A percentile compares a stretch with the other conserved stretches of the same genome.
These are phyloP conservation scores for Colletotrichum noveboracense DNA, from an alignment of 2,329 filamentous ascomycete genomes.

Conservation along the genomic window DNA sequence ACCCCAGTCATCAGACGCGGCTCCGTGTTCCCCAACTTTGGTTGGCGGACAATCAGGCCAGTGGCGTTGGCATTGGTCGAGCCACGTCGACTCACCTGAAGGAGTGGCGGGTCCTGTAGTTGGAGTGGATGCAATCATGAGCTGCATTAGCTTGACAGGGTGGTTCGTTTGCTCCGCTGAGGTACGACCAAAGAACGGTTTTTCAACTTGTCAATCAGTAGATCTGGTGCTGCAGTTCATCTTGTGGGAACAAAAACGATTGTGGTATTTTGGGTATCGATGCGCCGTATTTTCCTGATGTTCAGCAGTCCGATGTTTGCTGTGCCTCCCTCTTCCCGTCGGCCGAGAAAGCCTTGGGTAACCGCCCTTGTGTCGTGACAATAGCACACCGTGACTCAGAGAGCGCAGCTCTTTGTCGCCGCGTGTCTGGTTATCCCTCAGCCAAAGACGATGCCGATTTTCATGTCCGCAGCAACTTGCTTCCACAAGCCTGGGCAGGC, in stretches of 20 bases:
- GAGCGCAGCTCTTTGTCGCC: neutral
- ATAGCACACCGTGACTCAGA: neutral
- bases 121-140: neutral
- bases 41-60: constrained; percentile 17
- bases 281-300: neutral
- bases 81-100: constrained; percentile 19
- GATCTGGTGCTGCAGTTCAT: neutral
- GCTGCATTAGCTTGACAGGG: neutral
- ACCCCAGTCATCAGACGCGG: neutral
- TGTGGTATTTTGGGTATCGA: neutral
- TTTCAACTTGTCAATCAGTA: neutral
- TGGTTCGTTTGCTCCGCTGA: neutral
- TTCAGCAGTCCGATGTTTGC: neutral
- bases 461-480: constrained; percentile 18
- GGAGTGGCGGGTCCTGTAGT: constrained; percentile 4
- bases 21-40: constrained; percentile 15
- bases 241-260: neutral
- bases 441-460: constrained; percentile 19
- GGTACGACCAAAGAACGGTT: neutral
- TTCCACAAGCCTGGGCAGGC: constrained; percentile 16
- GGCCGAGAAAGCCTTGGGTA: neutral
- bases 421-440: neutral
- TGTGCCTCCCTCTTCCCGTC: neutral
- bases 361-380: neutral
- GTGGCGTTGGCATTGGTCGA: constrained; percentile 12